phyloP scores from a whole-genome alignment of 768 basidiomycete species.

The Heimioporus sp. region DNA sequence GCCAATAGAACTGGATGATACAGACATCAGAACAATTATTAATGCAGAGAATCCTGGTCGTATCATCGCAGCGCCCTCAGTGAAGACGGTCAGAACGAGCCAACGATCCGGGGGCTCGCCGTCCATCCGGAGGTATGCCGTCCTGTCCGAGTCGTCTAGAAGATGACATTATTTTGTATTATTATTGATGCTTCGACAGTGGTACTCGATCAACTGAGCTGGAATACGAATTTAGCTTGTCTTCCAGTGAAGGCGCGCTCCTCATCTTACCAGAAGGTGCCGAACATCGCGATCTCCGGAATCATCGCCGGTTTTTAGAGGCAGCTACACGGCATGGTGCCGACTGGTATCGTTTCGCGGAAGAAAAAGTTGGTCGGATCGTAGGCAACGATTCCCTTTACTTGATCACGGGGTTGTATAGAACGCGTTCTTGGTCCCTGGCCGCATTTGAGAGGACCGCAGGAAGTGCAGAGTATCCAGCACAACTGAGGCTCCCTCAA shows the following conservation, averaged over 20 bases:
- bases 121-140: background rate
- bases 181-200: too few species aligned
- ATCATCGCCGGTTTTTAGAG: too few species aligned
- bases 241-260: conserved; percentile 25
- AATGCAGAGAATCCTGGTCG: conserved; percentile 9
- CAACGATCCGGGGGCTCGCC: background rate
- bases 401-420: conserved; percentile 1
- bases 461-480: background rate
- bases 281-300: too few species aligned
- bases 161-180: too few species aligned
- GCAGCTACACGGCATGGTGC: conserved; percentile 11
- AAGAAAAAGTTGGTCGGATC: conserved; percentile 8
- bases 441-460: conserved; percentile 9
- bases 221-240: conserved; percentile 4
- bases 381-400: conserved; percentile 26
- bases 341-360: conserved; percentile 27
- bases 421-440: too few species aligned
- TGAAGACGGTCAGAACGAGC: background rate
- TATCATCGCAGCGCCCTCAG: conserved; percentile 12
- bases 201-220: background rate
- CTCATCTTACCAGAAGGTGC: too few species aligned
- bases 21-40: background rate
- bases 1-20: too few species aligned
- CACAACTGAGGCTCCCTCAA: conserved; percentile 8
- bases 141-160: too few species aligned